Base-by-base conservation (phyloP, 768 basidiomycete species). In the Exidia glandulosa region DNA sequence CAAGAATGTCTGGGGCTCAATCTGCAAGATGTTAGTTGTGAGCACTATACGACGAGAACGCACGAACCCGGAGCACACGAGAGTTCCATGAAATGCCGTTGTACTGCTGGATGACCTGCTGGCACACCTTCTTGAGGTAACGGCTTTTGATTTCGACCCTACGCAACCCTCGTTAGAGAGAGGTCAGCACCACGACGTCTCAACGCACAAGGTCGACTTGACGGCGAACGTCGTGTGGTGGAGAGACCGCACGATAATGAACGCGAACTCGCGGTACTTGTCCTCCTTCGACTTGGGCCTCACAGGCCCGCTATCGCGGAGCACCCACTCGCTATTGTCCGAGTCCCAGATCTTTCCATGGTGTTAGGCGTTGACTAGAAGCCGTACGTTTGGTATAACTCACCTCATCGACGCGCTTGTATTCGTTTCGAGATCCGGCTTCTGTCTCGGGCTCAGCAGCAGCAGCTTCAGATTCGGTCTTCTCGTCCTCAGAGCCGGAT, bases 71-170 rank as follows among this genome's bases (percentile, higher is more conserved):
- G 9, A 85, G 73, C 7, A 82, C 81, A 31, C 81, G 78, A 4
- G 79, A 68, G 33, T 80, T 79, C 83, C 84, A 86, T 6, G 83
- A 84, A 30, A 84, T 72, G 16, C 83, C 83, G 31, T 79, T 80
- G 76, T 80, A 81, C 3, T 76, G 73, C 59, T 77, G 73, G 60
- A 86, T 79, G 29, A 84, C 79, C 37, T 81, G 80, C 63, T 81
- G 77, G 63, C 81, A 82, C 1, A 79, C 80, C 63, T 81, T 78
- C 29, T 81, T 68, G 59, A 86, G 76, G 64, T 81, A 81, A 30
- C 73, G 75, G 64, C 81, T 84, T 72, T 84, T 83, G 68, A 86
- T 67, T 54, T 83, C 73, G 31, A 84, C 67, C n/a, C 47, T 48
- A n/a, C 14, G 47, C 9, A 36, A 36, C n/a, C n/a, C n/a, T n/a